Evolutionary conservation across 768 basidiomycete species (phyloP), one percentile per base, ranked within the genome.

Genomic region (Mrakia frigida): DNA sequence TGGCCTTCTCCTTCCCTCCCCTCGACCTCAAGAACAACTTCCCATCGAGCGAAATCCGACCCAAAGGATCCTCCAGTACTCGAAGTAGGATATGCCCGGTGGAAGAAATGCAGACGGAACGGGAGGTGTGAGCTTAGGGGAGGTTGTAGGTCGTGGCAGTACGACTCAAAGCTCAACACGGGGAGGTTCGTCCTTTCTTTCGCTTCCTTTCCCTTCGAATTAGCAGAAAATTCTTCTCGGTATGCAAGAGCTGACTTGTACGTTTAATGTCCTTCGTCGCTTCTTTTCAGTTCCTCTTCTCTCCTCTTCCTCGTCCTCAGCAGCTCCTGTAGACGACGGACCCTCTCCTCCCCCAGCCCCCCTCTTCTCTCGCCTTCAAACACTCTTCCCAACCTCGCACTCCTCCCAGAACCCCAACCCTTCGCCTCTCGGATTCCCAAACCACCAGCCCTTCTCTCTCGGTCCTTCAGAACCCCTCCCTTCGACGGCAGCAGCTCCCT

Each of bases 351-450:
- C 70, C 9, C 70, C 70, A 14, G 70, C 70, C 31, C 74, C 74
- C 10, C 56, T 75, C 37, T 75, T 75, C 59, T 75, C 74, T 35
- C 74, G 74, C 16, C 68, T 75, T 11, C 74, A 75, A 16, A 70
- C 68, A 25, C 74, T 75, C 6, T 28, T 75, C 13, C 53, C 68
- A 4, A 4, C 28, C 56, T 21, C 67, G 39, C 9, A 56, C n/a
- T 14, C 67, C 59, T 50, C 46, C 10, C 56, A 28, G 21, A n/a
- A 53, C 35, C 41, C 5, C 21, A 53, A 37, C 23, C 39, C 68
- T 3, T 37, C 37, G 4, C n/a, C 35, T 25, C 52, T 31, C 1
- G 53, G 41, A 37, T 63, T 43, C 4, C 28, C 33, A 5, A 43
- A 5, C 50, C 60, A 46, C 23, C 35, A 41, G 13, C n/a, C 65